Conservation (phyloP, 2,329 filamentous ascomycete genomes). For the Microsporum audouinii region DNA sequence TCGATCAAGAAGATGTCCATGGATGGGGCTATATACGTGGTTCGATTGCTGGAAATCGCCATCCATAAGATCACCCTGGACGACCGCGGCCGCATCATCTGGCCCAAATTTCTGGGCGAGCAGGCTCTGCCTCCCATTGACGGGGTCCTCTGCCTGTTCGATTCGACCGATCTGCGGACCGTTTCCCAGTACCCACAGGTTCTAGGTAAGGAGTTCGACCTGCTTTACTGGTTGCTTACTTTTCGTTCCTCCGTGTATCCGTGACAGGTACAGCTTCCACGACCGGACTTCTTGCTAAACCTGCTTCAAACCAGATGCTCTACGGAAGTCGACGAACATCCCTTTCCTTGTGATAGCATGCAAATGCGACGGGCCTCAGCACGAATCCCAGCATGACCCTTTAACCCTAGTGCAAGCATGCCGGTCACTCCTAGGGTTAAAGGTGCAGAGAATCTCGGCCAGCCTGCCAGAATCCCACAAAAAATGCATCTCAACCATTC, state of each 20-base stretch:
- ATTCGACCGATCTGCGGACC: constrained; percentile 68
- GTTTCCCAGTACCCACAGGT: constrained; percentile 63
- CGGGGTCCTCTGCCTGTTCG: constrained; percentile 75
- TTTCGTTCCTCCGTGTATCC: background rate
- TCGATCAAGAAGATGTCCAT: constrained; percentile 46
- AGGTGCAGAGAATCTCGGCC: constrained; percentile 61
- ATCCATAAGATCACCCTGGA: constrained; percentile 42
- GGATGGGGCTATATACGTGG: constrained; percentile 44
- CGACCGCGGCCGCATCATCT: constrained; percentile 35
- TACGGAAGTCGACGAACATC: constrained; percentile 55
- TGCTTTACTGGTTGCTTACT: background rate
- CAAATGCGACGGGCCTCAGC: constrained; percentile 72
- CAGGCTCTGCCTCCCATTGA: constrained; percentile 64
- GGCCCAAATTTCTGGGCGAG: constrained; percentile 49
- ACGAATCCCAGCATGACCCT: constrained; percentile 59
- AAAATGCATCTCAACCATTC: constrained; percentile 62
- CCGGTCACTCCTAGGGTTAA: constrained; percentile 51
- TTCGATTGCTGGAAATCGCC: constrained; percentile 47
- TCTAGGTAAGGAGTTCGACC: constrained; percentile 53
- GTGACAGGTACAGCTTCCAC: background rate
- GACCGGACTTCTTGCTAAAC: constrained; percentile 9
- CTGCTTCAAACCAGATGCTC: constrained; percentile 46
- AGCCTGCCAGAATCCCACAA: constrained; percentile 61
- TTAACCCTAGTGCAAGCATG: constrained; percentile 55
- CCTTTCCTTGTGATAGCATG: constrained; percentile 75